phyloP scores from a whole-genome alignment of 2,329 filamentous ascomycete genomes.

The Epichloe typhina region DNA sequence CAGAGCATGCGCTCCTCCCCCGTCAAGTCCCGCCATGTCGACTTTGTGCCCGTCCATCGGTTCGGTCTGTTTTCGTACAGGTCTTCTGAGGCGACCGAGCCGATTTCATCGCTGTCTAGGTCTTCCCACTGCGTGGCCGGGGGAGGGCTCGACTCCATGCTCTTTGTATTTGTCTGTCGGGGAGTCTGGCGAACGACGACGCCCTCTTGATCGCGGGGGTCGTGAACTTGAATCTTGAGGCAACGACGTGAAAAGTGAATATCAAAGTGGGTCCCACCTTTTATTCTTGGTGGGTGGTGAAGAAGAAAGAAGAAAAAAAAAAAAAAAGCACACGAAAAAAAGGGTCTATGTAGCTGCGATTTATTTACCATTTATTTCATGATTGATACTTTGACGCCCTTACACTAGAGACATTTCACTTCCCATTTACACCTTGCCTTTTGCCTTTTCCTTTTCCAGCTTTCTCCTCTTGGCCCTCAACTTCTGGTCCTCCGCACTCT shows the following conservation, averaged over 20 bases:
- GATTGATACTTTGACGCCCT: too few relatives aligned
- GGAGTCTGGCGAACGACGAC: background rate
- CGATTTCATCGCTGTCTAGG: constrained; percentile 32
- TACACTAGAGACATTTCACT: too few relatives aligned
- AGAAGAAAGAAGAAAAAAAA: background rate
- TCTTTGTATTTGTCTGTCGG: background rate
- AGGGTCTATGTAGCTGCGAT: too few relatives aligned
- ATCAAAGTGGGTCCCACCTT: background rate
- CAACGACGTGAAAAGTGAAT: too few relatives aligned
- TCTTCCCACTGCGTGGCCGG: constrained; percentile 21
- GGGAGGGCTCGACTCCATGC: background rate
- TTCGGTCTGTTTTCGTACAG: constrained; percentile 47
- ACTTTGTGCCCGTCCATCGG: constrained; percentile 53
- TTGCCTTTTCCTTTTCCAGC: constrained; percentile 55
- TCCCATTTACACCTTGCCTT: constrained; percentile 22
- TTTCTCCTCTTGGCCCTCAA: constrained; percentile 81
- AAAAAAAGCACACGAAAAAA: too few relatives aligned
- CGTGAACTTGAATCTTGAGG: too few relatives aligned
- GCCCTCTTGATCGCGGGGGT: too few relatives aligned
- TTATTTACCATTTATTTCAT: background rate
- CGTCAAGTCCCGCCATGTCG: constrained; percentile 54
- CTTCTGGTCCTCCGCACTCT: constrained; percentile 79
- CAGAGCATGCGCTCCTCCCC: constrained; percentile 48
- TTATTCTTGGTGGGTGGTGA: background rate
- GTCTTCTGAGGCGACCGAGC: constrained; percentile 33